Conservation (phyloP, 768 basidiomycete species). For the Sistotremastrum suecicum region DNA sequence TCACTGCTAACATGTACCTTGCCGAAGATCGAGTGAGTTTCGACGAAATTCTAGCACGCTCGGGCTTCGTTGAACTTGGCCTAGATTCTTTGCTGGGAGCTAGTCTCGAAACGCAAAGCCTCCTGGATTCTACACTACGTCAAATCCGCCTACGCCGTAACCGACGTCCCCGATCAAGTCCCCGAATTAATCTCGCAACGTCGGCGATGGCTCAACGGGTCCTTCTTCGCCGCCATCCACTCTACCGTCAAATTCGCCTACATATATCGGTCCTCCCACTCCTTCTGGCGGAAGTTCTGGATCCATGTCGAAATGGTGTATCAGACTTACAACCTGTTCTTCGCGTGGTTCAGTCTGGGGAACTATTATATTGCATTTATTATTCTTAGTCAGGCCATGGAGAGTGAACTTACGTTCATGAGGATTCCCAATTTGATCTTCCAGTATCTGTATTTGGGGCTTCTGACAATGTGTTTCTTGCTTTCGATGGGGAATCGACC, state of each 20-base stretch:
- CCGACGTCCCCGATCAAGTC: conserved; percentile 88
- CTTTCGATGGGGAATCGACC: conserved; percentile 84
- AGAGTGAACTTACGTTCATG: conserved; percentile 44
- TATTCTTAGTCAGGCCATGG: conserved; percentile 63
- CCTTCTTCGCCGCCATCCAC: conserved; percentile 95
- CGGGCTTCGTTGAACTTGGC: conserved; percentile 10
- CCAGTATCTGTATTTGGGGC: conserved; percentile 76
- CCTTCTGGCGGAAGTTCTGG: conserved; percentile 77
- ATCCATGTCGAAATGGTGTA: conserved; percentile 91
- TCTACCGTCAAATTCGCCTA: conserved; percentile 88
- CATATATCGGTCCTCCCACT: conserved; percentile 82
- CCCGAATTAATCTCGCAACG: conserved; percentile 93
- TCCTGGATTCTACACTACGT: conserved; percentile 94
- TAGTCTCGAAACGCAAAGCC: conserved; percentile 85
- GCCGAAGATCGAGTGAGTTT: conserved; percentile 66
- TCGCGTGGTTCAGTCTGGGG: conserved; percentile 86
- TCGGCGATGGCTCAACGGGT: conserved; percentile 93
- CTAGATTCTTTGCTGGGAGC: conserved; percentile 91
- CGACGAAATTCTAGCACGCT: background rate
- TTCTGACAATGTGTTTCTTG: conserved; percentile 79
- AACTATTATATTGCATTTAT: conserved; percentile 87
- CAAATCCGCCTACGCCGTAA: conserved; percentile 84
- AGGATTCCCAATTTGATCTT: conserved; percentile 63
- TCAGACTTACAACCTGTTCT: conserved; percentile 80
- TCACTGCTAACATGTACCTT: conserved; percentile 93